Evolutionary conservation across 805 yeast genomes (phyloP).

Genomic region (Babjeviella inositovora): DNA sequence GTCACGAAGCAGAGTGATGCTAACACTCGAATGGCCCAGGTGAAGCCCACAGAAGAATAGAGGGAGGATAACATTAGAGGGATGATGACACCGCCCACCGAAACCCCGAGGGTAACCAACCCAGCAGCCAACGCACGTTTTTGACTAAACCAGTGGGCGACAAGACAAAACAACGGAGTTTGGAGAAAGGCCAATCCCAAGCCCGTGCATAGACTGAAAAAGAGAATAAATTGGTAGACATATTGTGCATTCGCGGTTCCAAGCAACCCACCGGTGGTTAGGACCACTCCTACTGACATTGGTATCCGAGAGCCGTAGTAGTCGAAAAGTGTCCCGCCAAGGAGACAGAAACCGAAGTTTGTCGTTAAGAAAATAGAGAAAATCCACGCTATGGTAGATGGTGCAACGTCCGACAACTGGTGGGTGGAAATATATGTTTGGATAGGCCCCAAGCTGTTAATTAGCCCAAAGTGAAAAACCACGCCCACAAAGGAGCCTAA

Average conservation of each 20-base stretch:
- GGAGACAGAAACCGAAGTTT: slow-evolving; percentile 10
- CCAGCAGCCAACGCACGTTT: slow-evolving; percentile 49
- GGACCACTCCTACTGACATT: slow-evolving; percentile 8
- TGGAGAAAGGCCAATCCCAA: slow-evolving; percentile 32
- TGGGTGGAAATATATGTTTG: slow-evolving; percentile 45
- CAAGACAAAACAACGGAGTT: slow-evolving; percentile 36
- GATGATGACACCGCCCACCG: slow-evolving; percentile 47
- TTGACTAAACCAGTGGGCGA: slow-evolving; percentile 45
- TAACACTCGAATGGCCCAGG: slow-evolving; percentile 41
- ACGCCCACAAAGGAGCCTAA: slow-evolving; percentile 45
- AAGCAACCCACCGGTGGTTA: slow-evolving; percentile 15
- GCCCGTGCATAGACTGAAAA: slow-evolving; percentile 15
- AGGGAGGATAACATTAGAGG: slow-evolving; percentile 34
- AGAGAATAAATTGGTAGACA: slow-evolving; percentile 18
- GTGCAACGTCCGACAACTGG: slow-evolving; percentile 24
- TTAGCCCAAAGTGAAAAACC: slow-evolving; percentile 42
- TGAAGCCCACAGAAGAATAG: slow-evolving; percentile 32
- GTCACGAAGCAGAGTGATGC: slow-evolving; percentile 12
- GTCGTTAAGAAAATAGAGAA: slow-evolving; percentile 26
- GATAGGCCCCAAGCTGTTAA: slow-evolving; percentile 51
- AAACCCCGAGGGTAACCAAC: slow-evolving; percentile 48
- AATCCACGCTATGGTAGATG: slow-evolving; percentile 52
- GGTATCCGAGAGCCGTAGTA: slow-evolving; percentile 12
- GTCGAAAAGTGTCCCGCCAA: slow-evolving; percentile 22
- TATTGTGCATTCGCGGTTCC: slow-evolving; percentile 15